A percentile compares a stretch with the other conserved stretches of the same genome.
These are phyloP conservation scores for Naumovozyma baii DNA, from an alignment of 805 yeast genomes.

Conservation along the genomic window DNA sequence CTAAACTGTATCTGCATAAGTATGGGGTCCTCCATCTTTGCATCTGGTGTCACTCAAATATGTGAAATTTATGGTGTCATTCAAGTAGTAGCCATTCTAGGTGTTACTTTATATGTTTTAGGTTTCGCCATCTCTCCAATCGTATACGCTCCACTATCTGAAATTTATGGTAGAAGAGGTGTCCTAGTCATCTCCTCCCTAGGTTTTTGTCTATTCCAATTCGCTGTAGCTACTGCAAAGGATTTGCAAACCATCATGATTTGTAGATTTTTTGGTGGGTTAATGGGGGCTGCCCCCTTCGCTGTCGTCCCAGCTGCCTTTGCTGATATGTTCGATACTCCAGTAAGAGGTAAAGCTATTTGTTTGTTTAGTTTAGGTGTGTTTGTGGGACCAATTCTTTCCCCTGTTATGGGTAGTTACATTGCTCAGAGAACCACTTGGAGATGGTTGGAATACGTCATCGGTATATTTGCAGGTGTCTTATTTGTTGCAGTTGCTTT, in stretches of 20 bases:
- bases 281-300: slow-evolving; percentile 74
- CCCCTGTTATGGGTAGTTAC: slow-evolving; percentile 75
- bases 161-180: slow-evolving; percentile 59
- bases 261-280: slow-evolving; percentile 72
- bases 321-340: slow-evolving; percentile 67
- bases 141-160: slow-evolving; percentile 84
- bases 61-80: slow-evolving; percentile 50
- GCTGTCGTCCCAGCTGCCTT: slow-evolving; percentile 82
- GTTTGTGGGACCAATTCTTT: slow-evolving; percentile 69
- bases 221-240: slow-evolving; percentile 68
- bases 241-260: slow-evolving; percentile 69
- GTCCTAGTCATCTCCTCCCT: slow-evolving; percentile 49
- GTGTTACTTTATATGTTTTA: slow-evolving; percentile 69
- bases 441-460: slow-evolving; percentile 74
- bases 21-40: slow-evolving; percentile 78
- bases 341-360: slow-evolving; percentile 65
- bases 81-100: slow-evolving; percentile 56
- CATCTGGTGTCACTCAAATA: slow-evolving; percentile 47
- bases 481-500: slow-evolving; percentile 31
- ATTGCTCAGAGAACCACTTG: slow-evolving; percentile 61
- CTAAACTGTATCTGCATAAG: slow-evolving; percentile 42
- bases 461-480: slow-evolving; percentile 48
- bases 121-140: slow-evolving; percentile 94
- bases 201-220: slow-evolving; percentile 51
- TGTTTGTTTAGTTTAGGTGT: slow-evolving; percentile 65